Evolutionary conservation across 331 rosid genomes (phyloP), one percentile per base, ranked within the genome.

Genomic region (Quercus lobata): DNA sequence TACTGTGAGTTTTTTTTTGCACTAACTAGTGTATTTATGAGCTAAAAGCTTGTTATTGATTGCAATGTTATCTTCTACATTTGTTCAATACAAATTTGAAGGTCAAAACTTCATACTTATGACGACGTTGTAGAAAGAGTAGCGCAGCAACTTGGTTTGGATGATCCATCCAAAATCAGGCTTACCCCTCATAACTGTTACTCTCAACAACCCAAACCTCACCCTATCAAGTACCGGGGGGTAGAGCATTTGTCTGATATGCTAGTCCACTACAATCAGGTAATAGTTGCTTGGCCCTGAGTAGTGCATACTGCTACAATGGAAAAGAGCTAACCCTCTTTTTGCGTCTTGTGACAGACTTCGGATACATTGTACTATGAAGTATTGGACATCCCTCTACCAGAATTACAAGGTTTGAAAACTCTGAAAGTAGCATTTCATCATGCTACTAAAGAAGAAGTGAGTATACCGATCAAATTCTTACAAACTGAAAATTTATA

Each of bases 121-220:
- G 98, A 92, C 82, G 97, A 93, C 69, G 97, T 93, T 65, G 98
- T 92, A 70, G 94, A 93, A 82, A 87, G 84, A 85, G 84, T 91
- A 54, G 98, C 98, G 53, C 92, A 84, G 27, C 90, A 92, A 83
- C 94, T 93, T 82, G 91, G 96, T 71, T 83, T 90, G 88, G 96
- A 89, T 6, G 98, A 92, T 83, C 93, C 96, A 41, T 87, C 96
- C 76, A 91, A 90, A 85, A 78, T 93, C 35, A 89, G 98, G 82
- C 93, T 93, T 18, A 93, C 97, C 19, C 90, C 98, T 3, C 98
- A 93, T 82, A 92, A 93, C 83, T 93, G 96, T 80, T 93, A 93
- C 86, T 93, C 98, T 73, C 98, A 93, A 70, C 97, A 93, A 83
- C 98, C 98, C 44, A 93, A 92, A 81, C 98, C 97, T 34, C 97